Base-by-base conservation (phyloP, 2,329 filamentous ascomycete genomes). In the Sclerotinia minor region DNA sequence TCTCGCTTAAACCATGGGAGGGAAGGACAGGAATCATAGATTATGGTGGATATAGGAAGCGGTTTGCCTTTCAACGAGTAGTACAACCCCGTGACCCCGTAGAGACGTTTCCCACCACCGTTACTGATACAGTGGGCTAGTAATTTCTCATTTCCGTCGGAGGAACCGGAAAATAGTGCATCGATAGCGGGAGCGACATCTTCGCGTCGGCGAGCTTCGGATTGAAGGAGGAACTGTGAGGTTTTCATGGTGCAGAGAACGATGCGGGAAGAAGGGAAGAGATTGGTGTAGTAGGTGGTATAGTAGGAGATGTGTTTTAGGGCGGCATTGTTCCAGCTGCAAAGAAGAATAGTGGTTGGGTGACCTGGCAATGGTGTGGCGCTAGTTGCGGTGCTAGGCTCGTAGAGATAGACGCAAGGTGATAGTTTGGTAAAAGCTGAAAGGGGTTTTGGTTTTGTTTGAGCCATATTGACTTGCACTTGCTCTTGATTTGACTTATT, bases 81-180 rank as follows among this genome's bases (percentile, higher is more conserved):
- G 57, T 72, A 75, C 0, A 64, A 64, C 17, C 53, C 68, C 8
- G 70, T 63, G 5, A 75, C 68, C 5, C 52, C 69, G 45, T 72
- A 75, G 1, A 71, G 53, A 9, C 72, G 52, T 38, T 73, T 84
- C 21, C 80, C 83, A 19, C 85, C 85, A 0, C 84, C 86, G 74
- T 86, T 87, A 69, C 84, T 87, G 81, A 87, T 85, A 71, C 79
- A 77, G 67, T 87, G 85, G 1, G 84, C 74, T 24, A 87, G 76
- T 17, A 87, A 76, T 2, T 79, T 77, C 59, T 75, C 57, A 0
- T 0, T 74, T 26, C 76, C 69, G 2, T 32, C 52, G 13, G 67
- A 58, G 24, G 67, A 60, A 32, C 68, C 64, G 8, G 71, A 65
- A 1, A 75, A 68, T 1, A 75, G 44, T 2, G 72, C 69, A 26